Base-by-base conservation (phyloP, 2,329 filamentous ascomycete species). In the Colletotrichum horii region DNA sequence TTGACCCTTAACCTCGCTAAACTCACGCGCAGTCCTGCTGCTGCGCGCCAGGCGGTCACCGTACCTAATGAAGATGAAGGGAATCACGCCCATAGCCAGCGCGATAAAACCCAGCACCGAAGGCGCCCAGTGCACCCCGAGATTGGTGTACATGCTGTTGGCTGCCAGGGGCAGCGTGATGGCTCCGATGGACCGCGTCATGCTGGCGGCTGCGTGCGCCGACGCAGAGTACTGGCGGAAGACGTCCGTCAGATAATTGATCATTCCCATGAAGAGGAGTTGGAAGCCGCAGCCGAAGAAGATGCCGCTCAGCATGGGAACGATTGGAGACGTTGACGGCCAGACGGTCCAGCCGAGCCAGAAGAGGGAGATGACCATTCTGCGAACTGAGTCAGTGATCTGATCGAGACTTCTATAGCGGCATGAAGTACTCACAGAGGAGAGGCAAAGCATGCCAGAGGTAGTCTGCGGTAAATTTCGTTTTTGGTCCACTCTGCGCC, bases 301-400 rank as follows among this genome's bases (percentile, higher is more conserved):
- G 26, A 91, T 84, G 32, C 83, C 83, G 4, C 82, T 83, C 16
- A 87, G 81, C 71, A 82, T 86, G 55, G 85, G 84, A 4, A 89
- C 79, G 2, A 82, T 79, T 2, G 82, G 81, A 6, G 80, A 79
- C 0, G 82, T 71, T 3, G 78, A 77, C 5, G 73, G 85, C 71
- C 84, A 88, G 66, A 90, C 88, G 1, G 90, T 91, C 90, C 90
- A 92, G 1, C 89, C 90, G 73, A 92, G 90, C 89, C 89, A 91
- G 81, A 92, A 91, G 6, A 92, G 83, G 19, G 89, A 88, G 56
- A 91, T 81, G 0, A 91, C 91, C 52, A 93, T 84, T n/a, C 83
- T 69, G 85, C 86, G 36, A 87, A 88, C 5, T 89, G 76, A 19
- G 56, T 62, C 6, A 61, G 67, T 2, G 4, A 22, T 22, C 3